These are phyloP conservation scores for Alternaria viburni DNA, from an alignment of 2,329 filamentous ascomycete genomes.

Conservation along the genomic window DNA sequence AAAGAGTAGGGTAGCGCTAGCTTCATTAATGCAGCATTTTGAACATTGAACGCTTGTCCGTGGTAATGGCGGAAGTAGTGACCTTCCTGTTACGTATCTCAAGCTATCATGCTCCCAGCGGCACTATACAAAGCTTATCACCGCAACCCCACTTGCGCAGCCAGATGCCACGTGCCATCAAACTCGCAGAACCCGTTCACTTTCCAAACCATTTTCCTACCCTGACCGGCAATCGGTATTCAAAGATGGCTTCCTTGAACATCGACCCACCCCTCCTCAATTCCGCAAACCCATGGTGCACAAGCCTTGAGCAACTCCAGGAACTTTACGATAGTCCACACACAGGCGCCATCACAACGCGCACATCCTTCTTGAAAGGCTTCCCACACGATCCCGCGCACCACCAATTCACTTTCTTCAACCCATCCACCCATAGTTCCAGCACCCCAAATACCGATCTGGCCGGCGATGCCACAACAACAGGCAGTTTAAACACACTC, in stretches of 20 bases:
- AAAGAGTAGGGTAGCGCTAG: neutral
- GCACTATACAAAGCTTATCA: too few relatives aligned
- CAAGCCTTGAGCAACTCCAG: constrained; percentile 65
- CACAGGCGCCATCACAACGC: constrained; percentile 76
- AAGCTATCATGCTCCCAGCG: too few relatives aligned
- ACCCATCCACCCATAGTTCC: constrained; percentile 48
- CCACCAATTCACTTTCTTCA: constrained; percentile 73
- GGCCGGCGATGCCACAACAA: constrained; percentile 29
- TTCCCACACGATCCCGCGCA: constrained; percentile 66
- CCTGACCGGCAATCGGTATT: too few relatives aligned
- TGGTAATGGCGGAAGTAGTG: too few relatives aligned
- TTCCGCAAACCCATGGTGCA: constrained; percentile 78
- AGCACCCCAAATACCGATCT: constrained; percentile 25
- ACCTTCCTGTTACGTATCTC: too few relatives aligned
- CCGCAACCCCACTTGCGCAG: too few relatives aligned
- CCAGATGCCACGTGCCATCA: too few relatives aligned
- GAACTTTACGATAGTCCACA: constrained; percentile 65
- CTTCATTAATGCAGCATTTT: neutral
- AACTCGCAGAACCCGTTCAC: too few relatives aligned
- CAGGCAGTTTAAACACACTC: constrained; percentile 67
- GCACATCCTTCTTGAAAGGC: constrained; percentile 70
- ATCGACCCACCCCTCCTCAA: constrained; percentile 74
- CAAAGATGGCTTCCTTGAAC: too few relatives aligned
- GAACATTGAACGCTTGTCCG: neutral
- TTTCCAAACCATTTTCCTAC: too few relatives aligned